Base-by-base conservation (phyloP, 495 filamentous ascomycete genomes). In the Chaetomium cochliodes region DNA sequence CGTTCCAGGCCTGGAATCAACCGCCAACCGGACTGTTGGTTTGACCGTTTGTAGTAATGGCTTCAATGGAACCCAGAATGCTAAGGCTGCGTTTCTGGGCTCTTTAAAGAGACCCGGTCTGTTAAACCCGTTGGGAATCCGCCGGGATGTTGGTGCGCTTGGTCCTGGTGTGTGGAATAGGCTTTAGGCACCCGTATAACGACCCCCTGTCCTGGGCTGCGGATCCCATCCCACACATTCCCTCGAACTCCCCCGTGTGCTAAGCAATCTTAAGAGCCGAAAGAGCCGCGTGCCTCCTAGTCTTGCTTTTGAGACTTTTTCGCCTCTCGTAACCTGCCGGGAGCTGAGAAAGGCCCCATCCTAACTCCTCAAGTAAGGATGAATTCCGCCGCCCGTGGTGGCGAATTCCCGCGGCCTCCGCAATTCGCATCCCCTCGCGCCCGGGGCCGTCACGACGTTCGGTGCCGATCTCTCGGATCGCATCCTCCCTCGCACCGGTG, bases 141-240 rank as follows among this genome's bases (percentile, higher is more conserved):
- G 52, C 61, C 52, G 41, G 60, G 50, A 23, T 23, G 47, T 41
- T 20, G n/a, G 3, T 1, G 26, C 60, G n/a, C 16, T 44, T 26
- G 47, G 60, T 62, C 16, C 42, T 54, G 50, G 59, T 18, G 37
- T n/a, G 49, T n/a, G 30, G 30, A 41, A 52, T 16, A 51, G 30
- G 28, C 28, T 62, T 55, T 63, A 63, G 60, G 60, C 60, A 63
- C 41, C 60, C 51, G 41, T 37, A 18, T 47, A 63, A 63, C 50
- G 50, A 4, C 60, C 60, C 60, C 60, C 39, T 56, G 60, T 33
- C 51, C 11, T 33, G 51, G 22, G 13, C 23, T 47, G 39, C 49
- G 23, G 23, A 12, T 42, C 33, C 22, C 5, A 20, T 62, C 25
- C 52, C 39, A 42, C 33, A 25, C 37, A 11, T n/a, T 20, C 57